Evolutionary conservation across 352 stramenopile genomes (phyloP).

Genomic region (Phytophthora lateralis): DNA sequence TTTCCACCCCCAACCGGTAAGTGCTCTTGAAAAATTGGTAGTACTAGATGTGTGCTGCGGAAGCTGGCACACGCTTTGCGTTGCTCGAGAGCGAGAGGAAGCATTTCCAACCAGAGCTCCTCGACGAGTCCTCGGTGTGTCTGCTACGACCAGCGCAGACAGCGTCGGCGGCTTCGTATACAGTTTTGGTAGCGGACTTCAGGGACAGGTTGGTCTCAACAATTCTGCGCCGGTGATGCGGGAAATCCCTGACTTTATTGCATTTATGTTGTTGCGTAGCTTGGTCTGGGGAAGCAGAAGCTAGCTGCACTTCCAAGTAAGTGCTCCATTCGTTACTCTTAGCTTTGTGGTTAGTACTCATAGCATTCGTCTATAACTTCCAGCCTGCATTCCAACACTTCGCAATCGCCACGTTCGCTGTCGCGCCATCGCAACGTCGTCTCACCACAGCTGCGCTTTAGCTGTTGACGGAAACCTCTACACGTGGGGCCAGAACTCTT

Average conservation of each 20-base stretch:
- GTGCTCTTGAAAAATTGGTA: constrained; percentile 51
- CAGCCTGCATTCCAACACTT: constrained; percentile 63
- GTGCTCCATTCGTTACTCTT: constrained; percentile 2
- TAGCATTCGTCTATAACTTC: not conserved
- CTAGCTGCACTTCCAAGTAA: constrained; percentile 64
- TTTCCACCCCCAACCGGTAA: constrained; percentile 55
- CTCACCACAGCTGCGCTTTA: constrained; percentile 63
- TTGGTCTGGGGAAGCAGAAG: constrained; percentile 77
- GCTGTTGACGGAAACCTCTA: constrained; percentile 66
- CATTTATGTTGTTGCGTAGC: constrained; percentile 22
- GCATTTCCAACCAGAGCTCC: constrained; percentile 5
- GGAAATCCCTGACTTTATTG: not conserved
- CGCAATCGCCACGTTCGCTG: constrained; percentile 59
- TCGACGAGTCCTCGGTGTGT: not conserved
- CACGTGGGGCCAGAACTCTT: constrained; percentile 69
- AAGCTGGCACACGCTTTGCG: constrained; percentile 77
- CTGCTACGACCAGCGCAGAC: not conserved
- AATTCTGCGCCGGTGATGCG: not conserved
- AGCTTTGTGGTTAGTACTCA: not conserved
- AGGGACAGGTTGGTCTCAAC: constrained; percentile 53
- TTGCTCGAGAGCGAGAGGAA: constrained; percentile 39
- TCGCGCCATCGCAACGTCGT: constrained; percentile 50
- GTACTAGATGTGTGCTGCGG: constrained; percentile 65
- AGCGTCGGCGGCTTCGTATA: constrained; percentile 56
- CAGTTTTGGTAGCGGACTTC: constrained; percentile 67